Base-by-base conservation (phyloP, 2,329 filamentous ascomycete species). In the Claviceps sp. region DNA sequence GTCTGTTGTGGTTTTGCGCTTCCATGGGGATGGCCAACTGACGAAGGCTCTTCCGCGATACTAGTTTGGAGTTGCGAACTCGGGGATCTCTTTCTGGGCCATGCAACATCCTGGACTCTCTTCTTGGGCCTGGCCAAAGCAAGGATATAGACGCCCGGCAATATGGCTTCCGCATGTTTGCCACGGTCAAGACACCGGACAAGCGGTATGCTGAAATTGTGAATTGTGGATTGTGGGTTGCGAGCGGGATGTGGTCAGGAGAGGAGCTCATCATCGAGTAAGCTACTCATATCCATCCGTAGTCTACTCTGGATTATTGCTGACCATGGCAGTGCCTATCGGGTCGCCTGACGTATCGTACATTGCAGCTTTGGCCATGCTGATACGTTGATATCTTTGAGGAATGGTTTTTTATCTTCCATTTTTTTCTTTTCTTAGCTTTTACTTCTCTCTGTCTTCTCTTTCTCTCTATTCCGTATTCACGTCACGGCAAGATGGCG, bases 191-290 rank as follows among this genome's bases (percentile, higher is more conserved):
- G 60, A 75, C 73, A 22, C 65, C 70, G 3, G 73, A 76, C 61
- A 69, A 72, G 59, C 67, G 73, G 34, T 76, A 76, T 56, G 66
- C 66, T 47, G 70, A 73, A 51, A 69, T 69, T 52, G 67, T 76
- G 24, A 76, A 76, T 59, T 73, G 70, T 59, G 73, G 71, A 5
- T 64, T 75, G 50, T 75, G 73, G 73, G 67, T 75, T 47, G 73
- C 72, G 6, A 73, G 71, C 59, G 73, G 72, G 48, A 70, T 73
- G 59, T 72, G 70, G 64, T 70, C 67, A 51, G 68, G 64, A 51
- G 65, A 70, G 22, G 70, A 74, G 58, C 62, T 74, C 52, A 66
- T 74, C 45, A 72, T 73, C 51, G 72, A 74, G 71, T 73, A 60
- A 62, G 68, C 63, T 26, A 5, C 14, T 14, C 26, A 40, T 45